Percentiles rank a stretch among this genome's conserved stretches.
Evolutionary conservation across 768 basidiomycete species (phyloP).

Genomic region (Naganishia randhawae): DNA sequence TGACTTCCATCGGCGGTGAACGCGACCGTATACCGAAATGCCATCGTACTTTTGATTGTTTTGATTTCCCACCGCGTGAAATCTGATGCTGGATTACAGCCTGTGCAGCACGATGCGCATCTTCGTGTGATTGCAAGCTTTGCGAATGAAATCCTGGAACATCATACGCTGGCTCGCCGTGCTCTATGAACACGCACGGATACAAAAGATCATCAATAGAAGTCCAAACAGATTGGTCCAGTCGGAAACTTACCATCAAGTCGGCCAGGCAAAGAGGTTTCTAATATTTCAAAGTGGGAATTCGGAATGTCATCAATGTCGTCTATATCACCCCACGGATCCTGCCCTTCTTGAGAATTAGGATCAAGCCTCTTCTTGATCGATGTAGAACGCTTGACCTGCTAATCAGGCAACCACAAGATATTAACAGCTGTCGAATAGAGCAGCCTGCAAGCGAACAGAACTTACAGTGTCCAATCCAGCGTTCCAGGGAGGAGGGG

Average conservation of each 20-base stretch:
- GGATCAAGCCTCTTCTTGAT: conserved; percentile 52
- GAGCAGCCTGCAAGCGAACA: conserved; percentile 61
- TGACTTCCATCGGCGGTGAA: conserved; percentile 92
- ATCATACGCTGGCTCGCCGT: conserved; percentile 29
- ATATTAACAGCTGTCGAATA: conserved; percentile 60
- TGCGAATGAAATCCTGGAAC: conserved; percentile 25
- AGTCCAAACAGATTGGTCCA: too few species aligned
- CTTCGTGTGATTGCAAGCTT: conserved; percentile 36
- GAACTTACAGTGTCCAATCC: conserved; percentile 41
- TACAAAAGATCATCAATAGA: neutral
- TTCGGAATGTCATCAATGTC: conserved; percentile 58
- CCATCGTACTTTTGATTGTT: conserved; percentile 79
- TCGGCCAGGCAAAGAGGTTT: conserved; percentile 70
- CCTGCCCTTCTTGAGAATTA: conserved; percentile 76
- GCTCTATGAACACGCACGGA: conserved; percentile 4
- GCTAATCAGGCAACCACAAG: neutral
- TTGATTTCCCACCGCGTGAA: conserved; percentile 55
- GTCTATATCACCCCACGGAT: conserved; percentile 59
- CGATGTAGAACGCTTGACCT: conserved; percentile 22
- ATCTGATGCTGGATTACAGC: conserved; percentile 34
- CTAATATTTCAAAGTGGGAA: conserved; percentile 80
- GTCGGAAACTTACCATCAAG: conserved; percentile 39
- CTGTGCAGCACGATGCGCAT: conserved; percentile 46
- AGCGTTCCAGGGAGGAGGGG: conserved; percentile 51
- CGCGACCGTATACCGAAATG: conserved; percentile 96